Base-by-base conservation (phyloP, 2,329 filamentous ascomycete species). In the Escovopsis sp. region DNA sequence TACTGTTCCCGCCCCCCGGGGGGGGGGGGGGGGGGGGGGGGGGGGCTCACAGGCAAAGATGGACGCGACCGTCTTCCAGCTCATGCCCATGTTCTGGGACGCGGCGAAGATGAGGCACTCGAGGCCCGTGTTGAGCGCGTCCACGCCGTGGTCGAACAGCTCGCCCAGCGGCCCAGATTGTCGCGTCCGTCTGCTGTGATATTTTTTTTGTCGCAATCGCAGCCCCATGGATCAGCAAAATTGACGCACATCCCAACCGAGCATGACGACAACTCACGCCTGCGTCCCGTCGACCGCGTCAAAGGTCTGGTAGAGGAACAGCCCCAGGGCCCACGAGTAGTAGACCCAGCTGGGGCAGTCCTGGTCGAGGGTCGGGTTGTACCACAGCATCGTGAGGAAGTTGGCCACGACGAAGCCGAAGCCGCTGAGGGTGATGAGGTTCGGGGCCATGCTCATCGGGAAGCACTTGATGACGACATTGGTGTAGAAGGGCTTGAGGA, bases 271-370 rank as follows among this genome's bases (percentile, higher is more conserved):
- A n/a, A 74, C 82, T 60, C 70, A 86, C 79, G 91, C 91, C 61
- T 98, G 91, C 28, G 82, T 75, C 41, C 91, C 91, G 63, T 98
- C 91, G 26, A 96, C 87, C 2, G 89, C 91, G 64, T 98, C 91
- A 64, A 98, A 95, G 1, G 89, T 96, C 73, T 98, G 91, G 64
- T 98, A 98, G 41, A 96, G 62, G 60, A 96, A 95, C 51, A 98
- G 66, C 2, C 91, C 91, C 30, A 84, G 62, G 4, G 88, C 82
- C 85, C 88, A 98, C 55, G 78, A 83, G 51, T 82, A 83, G 68
- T 98, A 98, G 12, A 98, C 89, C 91, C 91, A 98, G 2, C 76
- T 60, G 9, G 91, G 91, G 59, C 89, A 96, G 60, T 98, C 85
- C 62, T 85, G 81, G 63, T 96, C 11, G 3, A 32, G 28, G 4